Evolutionary conservation across 805 yeast genomes (phyloP).

Genomic region (Metschnikowia proteae): DNA sequence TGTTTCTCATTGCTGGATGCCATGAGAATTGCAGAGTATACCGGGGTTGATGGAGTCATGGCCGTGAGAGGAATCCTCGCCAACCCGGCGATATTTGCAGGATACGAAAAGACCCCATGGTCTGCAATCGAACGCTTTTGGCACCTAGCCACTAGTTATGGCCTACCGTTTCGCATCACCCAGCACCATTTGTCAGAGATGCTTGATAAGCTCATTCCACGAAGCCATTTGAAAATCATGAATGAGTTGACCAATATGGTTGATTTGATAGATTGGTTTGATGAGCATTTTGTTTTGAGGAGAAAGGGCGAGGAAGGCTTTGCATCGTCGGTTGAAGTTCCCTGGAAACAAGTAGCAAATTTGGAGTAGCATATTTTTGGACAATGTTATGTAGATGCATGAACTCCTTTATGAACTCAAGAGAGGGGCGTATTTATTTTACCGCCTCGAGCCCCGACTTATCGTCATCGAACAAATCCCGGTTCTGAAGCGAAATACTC

Average conservation of each 20-base stretch:
- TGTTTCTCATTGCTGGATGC: conserved; percentile 70
- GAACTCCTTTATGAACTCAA: too few species aligned
- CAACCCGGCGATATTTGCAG: conserved; percentile 87
- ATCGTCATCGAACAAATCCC: conserved; percentile 37
- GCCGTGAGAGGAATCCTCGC: conserved; percentile 83
- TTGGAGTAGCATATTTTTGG: neutral
- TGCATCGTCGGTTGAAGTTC: conserved; percentile 48
- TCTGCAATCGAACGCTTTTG: conserved; percentile 79
- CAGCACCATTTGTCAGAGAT: conserved; percentile 90
- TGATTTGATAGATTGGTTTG: conserved; percentile 82
- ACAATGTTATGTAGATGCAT: too few species aligned
- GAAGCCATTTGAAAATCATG: conserved; percentile 44
- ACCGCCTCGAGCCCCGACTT: conserved; percentile 2
- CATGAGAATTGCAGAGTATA: conserved; percentile 52
- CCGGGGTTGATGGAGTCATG: conserved; percentile 92
- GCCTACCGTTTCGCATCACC: conserved; percentile 75
- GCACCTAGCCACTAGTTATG: conserved; percentile 74
- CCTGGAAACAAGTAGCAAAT: conserved; percentile 8
- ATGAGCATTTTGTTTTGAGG: conserved; percentile 58
- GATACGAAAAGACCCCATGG: conserved; percentile 79
- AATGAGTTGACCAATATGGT: conserved; percentile 56
- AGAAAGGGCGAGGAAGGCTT: conserved; percentile 69
- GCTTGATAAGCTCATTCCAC: conserved; percentile 53
- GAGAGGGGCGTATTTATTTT: neutral
- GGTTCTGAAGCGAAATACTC: conserved; percentile 74